These are phyloP conservation scores for Suillus luteus DNA, from an alignment of 768 basidiomycete species.

Conservation along the genomic window DNA sequence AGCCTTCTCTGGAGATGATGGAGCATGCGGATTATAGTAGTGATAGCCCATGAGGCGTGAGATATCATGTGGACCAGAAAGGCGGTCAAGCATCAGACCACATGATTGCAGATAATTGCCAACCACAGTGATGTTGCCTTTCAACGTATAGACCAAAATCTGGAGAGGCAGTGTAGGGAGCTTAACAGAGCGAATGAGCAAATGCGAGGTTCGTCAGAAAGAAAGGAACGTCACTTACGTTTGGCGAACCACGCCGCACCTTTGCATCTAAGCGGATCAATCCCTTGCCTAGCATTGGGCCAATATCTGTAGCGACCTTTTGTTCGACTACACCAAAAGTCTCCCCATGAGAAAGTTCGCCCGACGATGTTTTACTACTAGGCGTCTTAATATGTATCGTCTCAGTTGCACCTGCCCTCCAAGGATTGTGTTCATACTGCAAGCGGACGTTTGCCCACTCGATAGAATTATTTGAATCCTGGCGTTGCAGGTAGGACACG, in stretches of 20 bases:
- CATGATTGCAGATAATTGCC: slow-evolving; percentile 71
- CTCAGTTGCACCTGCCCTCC: slow-evolving; percentile 55
- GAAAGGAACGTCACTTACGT: slow-evolving; percentile 43
- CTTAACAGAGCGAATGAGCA: slow-evolving; percentile 39
- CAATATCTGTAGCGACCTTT: slow-evolving; percentile 75
- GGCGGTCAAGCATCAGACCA: slow-evolving; percentile 78
- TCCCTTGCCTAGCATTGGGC: slow-evolving; percentile 83
- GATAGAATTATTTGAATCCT: slow-evolving; percentile 43
- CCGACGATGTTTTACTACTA: slow-evolving; percentile 47
- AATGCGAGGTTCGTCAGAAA: slow-evolving; percentile 21
- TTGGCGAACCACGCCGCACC: slow-evolving; percentile 62
- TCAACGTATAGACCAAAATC: slow-evolving; percentile 90
- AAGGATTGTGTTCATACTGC: slow-evolving; percentile 66
- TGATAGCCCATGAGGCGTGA: slow-evolving; percentile 60
- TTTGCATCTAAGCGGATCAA: slow-evolving; percentile 80
- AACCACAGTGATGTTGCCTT: slow-evolving; percentile 86
- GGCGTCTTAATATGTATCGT: slow-evolving; percentile 81
- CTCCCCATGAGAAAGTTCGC: slow-evolving; percentile 61
- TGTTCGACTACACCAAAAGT: slow-evolving; percentile 85
- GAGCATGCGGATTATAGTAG: slow-evolving; percentile 90
- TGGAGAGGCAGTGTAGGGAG: slow-evolving; percentile 81
- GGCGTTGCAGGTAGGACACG: slow-evolving; percentile 60
- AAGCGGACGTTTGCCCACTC: slow-evolving; percentile 74
- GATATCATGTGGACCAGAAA: slow-evolving; percentile 64
- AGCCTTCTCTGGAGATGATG: slow-evolving; percentile 57